Percentiles rank a stretch among this genome's conserved stretches.
Conservation (phyloP, 805 yeast genomes). For the Priceomyces carsonii region DNA sequence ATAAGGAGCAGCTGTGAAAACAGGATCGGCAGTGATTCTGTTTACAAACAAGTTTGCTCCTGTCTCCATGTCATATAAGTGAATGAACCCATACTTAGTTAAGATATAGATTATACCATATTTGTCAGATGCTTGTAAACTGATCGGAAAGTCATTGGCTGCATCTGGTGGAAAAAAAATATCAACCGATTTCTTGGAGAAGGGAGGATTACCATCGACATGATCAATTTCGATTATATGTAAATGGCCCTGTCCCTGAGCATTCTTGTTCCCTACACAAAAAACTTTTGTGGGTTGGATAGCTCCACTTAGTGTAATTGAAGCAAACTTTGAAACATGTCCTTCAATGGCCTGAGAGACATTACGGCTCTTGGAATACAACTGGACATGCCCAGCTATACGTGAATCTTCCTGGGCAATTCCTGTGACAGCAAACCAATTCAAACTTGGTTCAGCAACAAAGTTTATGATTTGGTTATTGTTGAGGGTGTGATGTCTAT, state of each 20-base stretch:
- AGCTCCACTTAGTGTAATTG: conserved; percentile 72
- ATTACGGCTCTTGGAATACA: conserved; percentile 82
- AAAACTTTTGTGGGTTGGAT: conserved; percentile 77
- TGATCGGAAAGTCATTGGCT: conserved; percentile 92
- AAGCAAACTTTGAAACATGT: conserved; percentile 90
- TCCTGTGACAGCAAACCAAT: conserved; percentile 96
- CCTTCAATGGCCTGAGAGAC: conserved; percentile 98
- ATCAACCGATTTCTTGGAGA: conserved; percentile 86
- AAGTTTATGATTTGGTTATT: conserved; percentile 90
- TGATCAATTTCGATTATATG: conserved; percentile 97
- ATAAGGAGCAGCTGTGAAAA: conserved; percentile 82
- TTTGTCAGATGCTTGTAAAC: conserved; percentile 79
- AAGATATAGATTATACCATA: conserved; percentile 87
- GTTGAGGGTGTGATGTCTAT: conserved; percentile 76
- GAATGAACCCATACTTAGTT: conserved; percentile 96
- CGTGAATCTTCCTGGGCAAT: conserved; percentile 92
- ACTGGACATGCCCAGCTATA: conserved; percentile 94
- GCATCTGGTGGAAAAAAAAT: conserved; percentile 97
- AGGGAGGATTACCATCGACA: conserved; percentile 78
- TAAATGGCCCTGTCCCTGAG: conserved; percentile 68
- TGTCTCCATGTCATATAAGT: conserved; percentile 89
- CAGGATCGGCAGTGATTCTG: conserved; percentile 93
- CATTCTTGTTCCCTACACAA: conserved; percentile 88
- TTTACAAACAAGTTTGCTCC: conserved; percentile 93
- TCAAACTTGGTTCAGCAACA: conserved; percentile 72